Evolutionary conservation across 495 filamentous ascomycete genomes (phyloP), one percentile per base, ranked within the genome.

Genomic region (Delitschia confertaspora): DNA sequence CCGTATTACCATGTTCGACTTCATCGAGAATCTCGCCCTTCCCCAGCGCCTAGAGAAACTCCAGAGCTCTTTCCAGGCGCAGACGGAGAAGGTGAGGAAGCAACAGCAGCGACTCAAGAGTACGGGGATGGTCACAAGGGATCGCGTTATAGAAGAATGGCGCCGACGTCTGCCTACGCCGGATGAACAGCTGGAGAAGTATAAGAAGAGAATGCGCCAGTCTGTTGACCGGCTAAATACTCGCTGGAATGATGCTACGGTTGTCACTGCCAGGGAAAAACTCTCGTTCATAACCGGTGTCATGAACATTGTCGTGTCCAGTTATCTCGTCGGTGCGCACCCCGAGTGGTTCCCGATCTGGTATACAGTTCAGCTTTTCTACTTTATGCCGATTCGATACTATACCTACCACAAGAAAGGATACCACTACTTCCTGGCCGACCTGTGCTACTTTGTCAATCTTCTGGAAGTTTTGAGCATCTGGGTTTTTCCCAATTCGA

Each of bases 361-460:
- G 91, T 98, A 93, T 64, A 87, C 85, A 20, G 43, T 45, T 8
- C 64, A 66, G 36, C 57, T 66, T 77, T 41, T 95, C 5, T 60
- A 94, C 64, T 98, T 93, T 62, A 94, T 96, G 89, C 91, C 91
- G 13, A 83, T 96, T 55, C 82, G 91, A 18, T 89, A 75, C 60
- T 93, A 84, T 63, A 82, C 81, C 40, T 98, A 98, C 68, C 85
- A 85, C 51, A 77, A 79, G 52, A 78, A 76, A 36, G 91, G 88
- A 20, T 95, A 88, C 53, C 91, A 98, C 65, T 98, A 98, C 67
- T 98, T 98, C 67, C 64, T 98, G 27, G 88, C 87, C 47, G 91
- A 96, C 61, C 78, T 96, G 27, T 98, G 91, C 65, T 98, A 98
- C 65, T 98, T 96, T 54, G 87, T 93, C 68, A 98, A 98, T 62